These are phyloP conservation scores for Aspergillus baeticus DNA, from an alignment of 495 filamentous ascomycete species.

Conservation along the genomic window DNA sequence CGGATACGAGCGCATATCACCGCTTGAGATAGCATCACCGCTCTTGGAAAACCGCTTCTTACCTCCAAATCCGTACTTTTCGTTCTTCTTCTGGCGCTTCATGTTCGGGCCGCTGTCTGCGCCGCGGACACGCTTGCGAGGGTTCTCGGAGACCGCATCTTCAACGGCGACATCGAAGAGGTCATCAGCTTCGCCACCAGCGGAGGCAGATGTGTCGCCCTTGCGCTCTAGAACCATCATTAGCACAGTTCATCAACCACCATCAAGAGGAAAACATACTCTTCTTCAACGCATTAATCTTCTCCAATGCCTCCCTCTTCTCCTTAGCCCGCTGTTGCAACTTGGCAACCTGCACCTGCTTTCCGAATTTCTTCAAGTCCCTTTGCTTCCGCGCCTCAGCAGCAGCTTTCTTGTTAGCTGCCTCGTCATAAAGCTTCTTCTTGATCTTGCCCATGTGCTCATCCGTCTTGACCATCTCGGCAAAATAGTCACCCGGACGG, in stretches of 20 bases:
- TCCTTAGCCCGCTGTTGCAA: slow-evolving; percentile 87
- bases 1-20: slow-evolving; percentile 76
- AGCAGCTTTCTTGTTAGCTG: slow-evolving; percentile 85
- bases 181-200: slow-evolving; percentile 71
- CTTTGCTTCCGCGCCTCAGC: slow-evolving; percentile 87
- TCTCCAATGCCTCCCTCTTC: slow-evolving; percentile 88
- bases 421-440: slow-evolving; percentile 88
- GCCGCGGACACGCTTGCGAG: slow-evolving; percentile 34
- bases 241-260: not conserved
- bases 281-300: slow-evolving; percentile 88
- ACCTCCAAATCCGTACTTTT: slow-evolving; percentile 90
- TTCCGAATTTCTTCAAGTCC: slow-evolving; percentile 98
- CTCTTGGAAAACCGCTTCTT: slow-evolving; percentile 91
- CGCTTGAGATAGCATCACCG: slow-evolving; percentile 74
- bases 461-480: slow-evolving; percentile 97
- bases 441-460: slow-evolving; percentile 98
- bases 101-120: slow-evolving; percentile 43
- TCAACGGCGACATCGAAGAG: slow-evolving; percentile 95
- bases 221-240: slow-evolving; percentile 66
- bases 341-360: slow-evolving; percentile 96
- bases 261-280: slow-evolving; percentile 53
- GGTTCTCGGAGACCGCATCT: slow-evolving; percentile 58
- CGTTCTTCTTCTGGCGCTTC: slow-evolving; percentile 90
- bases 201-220: slow-evolving; percentile 57
- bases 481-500: slow-evolving; percentile 91